Conservation (phyloP, 768 basidiomycete genomes). For the Calocybe gangraenosa region DNA sequence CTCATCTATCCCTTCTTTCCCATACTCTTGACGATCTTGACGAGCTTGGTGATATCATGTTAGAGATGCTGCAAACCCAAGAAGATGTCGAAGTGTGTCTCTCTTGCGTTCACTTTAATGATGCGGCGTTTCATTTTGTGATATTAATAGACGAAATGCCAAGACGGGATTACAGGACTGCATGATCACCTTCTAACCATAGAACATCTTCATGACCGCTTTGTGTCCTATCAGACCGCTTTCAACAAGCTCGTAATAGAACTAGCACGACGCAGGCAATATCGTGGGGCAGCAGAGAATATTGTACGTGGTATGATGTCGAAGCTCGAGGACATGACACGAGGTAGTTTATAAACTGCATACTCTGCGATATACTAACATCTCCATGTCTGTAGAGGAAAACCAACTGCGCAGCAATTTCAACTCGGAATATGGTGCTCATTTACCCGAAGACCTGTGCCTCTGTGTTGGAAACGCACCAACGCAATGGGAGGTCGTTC, state of each 20-base stretch:
- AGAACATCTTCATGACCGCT: slow-evolving; percentile 61
- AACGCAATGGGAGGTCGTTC: slow-evolving; percentile 66
- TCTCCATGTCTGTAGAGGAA: slow-evolving; percentile 50
- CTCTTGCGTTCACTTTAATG: neutral
- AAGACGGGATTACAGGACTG: slow-evolving; percentile 50
- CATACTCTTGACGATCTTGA: slow-evolving; percentile 62
- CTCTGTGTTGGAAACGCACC: slow-evolving; percentile 72
- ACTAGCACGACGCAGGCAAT: slow-evolving; percentile 62
- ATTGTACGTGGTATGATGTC: slow-evolving; percentile 62
- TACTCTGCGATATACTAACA: neutral
- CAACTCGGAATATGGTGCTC: slow-evolving; percentile 66
- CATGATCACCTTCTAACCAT: slow-evolving; percentile 60
- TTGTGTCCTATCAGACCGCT: slow-evolving; percentile 64
- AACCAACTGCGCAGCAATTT: slow-evolving; percentile 59
- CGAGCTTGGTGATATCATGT: slow-evolving; percentile 76
- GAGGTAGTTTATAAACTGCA: slow-evolving; percentile 38
- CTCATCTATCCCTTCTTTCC: slow-evolving; percentile 46
- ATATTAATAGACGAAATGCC: slow-evolving; percentile 40
- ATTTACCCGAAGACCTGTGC: slow-evolving; percentile 79
- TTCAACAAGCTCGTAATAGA: slow-evolving; percentile 74
- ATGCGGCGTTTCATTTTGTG: neutral
- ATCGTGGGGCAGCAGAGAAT: slow-evolving; percentile 61
- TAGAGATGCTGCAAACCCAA: slow-evolving; percentile 69
- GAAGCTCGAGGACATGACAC: slow-evolving; percentile 60
- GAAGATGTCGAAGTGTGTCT: slow-evolving; percentile 59